Base-by-base conservation (phyloP, 2,329 filamentous ascomycete species). In the Ophiosphaerella korrae region DNA sequence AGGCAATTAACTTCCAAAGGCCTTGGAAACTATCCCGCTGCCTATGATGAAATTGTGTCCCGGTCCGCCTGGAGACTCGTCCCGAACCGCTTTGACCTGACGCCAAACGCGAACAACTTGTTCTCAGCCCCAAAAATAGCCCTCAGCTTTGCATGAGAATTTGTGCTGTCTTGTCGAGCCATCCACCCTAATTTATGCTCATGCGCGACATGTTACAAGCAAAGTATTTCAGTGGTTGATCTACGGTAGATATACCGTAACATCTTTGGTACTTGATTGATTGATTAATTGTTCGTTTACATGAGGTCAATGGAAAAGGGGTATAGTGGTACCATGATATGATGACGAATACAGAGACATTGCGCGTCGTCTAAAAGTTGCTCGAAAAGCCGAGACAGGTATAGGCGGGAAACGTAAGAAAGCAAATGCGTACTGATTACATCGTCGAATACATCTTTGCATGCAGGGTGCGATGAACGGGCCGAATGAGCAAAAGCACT, bases 41-140 rank as follows among this genome's bases (percentile, higher is more conserved):
- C 18, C 18, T 29, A 29, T 29, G 26, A 29, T 11, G 26, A 29
- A 29, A 29, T 11, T 29, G 6, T 29, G 7, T 29, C 26, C 11
- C 7, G 26, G 5, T 7, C 26, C 26, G 41, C 40, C 46, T 47
- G 54, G 38, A 38, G 51, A 53, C 50, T 52, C 53, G 55, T 56
- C 55, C 52, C 52, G 55, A 56, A 45, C 52, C 55, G 52, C 52
- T 48, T 50, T 53, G 52, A 58, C 55, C 44, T 51, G 43, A 36
- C 48, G 35, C 45, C 42, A 43, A n/a, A 36, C 13, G 34, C n/a
- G 16, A 36, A 39, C 12, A 13, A 11, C 12, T 13, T 23, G 14
- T 21, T 23, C 16, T 13, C 12, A 39, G 21, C 16, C 36, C 34
- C 36, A 5, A 23, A 42, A 34, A 32, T 12, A 50, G 42, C 26